These are phyloP conservation scores for Fimicolochytrium jonesii DNA, from an alignment of 192 early-diverging fungal genomes.

Conservation along the genomic window DNA sequence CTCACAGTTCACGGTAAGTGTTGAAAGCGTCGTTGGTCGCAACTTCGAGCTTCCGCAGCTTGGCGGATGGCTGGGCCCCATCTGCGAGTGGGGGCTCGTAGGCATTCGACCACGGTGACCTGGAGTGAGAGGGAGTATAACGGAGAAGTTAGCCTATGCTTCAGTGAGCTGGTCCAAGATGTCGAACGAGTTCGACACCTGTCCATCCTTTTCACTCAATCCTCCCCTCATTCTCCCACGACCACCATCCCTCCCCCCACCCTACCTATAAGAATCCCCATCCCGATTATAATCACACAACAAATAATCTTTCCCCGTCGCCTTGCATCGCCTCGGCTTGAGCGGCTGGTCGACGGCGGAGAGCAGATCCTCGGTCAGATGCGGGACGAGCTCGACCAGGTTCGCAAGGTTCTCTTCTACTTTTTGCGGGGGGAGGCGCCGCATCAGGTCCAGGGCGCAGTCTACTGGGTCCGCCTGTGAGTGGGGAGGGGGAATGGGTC, in stretches of 20 bases:
- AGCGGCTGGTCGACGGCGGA: slow-evolving; percentile 92
- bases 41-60: slow-evolving; percentile 83
- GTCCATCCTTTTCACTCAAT: too few relatives aligned
- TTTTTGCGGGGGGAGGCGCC: slow-evolving; percentile 90
- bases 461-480: slow-evolving; percentile 57
- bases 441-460: slow-evolving; percentile 95
- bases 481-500: neutral
- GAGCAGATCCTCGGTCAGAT: slow-evolving; percentile 86
- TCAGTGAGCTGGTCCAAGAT: too few relatives aligned
- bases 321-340: slow-evolving; percentile 63
- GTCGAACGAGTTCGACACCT: too few relatives aligned
- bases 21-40: slow-evolving; percentile 93
- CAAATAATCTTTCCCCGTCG: slow-evolving; percentile 78
- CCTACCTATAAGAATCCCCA: slow-evolving; percentile 82
- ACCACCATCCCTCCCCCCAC: neutral
- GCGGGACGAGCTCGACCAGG: slow-evolving; percentile 76
- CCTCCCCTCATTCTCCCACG: too few relatives aligned
- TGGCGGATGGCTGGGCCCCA: slow-evolving; percentile 69
- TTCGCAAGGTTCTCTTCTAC: slow-evolving; percentile 81
- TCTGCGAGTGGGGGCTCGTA: slow-evolving; percentile 80
- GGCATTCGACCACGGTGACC: slow-evolving; percentile 96
- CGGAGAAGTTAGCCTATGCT: too few relatives aligned
- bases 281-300: slow-evolving; percentile 97
- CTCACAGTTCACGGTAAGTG: slow-evolving; percentile 90
- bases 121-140: too few relatives aligned